These are phyloP conservation scores for Solanum bulbocastanum DNA, from an alignment of 257 asterid genomes.

Conservation along the genomic window DNA sequence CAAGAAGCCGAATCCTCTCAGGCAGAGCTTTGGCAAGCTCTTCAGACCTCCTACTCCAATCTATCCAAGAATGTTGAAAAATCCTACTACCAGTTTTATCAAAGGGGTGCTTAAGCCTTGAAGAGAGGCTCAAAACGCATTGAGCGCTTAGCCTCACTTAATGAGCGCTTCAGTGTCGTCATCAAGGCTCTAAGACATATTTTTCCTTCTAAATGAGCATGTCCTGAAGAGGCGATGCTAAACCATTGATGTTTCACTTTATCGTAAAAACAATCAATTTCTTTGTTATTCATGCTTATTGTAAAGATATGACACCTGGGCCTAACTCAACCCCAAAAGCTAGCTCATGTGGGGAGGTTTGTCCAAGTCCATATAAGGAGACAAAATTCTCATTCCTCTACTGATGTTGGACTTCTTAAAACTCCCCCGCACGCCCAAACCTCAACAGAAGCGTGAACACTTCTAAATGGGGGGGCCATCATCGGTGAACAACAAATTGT, in stretches of 20 bases:
- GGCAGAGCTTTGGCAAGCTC: not conserved
- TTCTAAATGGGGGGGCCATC: too few species aligned
- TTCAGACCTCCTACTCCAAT: not conserved
- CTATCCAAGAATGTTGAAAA: not conserved
- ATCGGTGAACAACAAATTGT: too few species aligned
- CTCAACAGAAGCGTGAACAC: too few species aligned
- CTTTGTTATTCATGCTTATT: not conserved
- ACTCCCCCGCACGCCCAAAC: too few species aligned
- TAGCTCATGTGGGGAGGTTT: too few species aligned
- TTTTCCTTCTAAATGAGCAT: not conserved
- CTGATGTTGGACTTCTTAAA: too few species aligned
- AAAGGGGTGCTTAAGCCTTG: not conserved
- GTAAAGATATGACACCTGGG: too few species aligned
- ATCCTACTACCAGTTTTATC: not conserved
- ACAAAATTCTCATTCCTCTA: too few species aligned
- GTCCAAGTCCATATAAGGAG: too few species aligned
- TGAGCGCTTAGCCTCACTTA: not conserved
- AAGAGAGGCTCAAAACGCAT: not conserved
- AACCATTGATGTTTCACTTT: not conserved
- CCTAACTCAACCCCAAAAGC: too few species aligned
- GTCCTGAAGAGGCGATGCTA: not conserved
- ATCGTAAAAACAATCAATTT: not conserved
- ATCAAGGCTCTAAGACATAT: not conserved
- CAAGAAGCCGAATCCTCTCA: not conserved
- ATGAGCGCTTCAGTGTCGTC: not conserved